These are phyloP conservation scores for Amanita pallidorosea DNA, from an alignment of 768 basidiomycete species.

Conservation along the genomic window DNA sequence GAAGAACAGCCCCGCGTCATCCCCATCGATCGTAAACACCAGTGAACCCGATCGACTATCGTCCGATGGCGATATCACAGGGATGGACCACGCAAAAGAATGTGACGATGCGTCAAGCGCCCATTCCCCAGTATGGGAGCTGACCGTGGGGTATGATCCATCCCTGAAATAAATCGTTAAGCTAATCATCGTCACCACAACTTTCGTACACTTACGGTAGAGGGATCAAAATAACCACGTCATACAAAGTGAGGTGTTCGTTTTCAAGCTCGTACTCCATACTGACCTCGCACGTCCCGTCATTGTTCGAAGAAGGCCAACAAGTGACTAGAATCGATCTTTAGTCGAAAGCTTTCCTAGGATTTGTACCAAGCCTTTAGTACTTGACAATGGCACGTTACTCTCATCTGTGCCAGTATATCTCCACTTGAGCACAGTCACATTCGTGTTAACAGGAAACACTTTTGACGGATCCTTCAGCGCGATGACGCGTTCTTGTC, in stretches of 20 bases:
- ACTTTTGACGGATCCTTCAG: conserved; percentile 74
- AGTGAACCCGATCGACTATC: conserved; percentile 70
- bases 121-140: conserved; percentile 72
- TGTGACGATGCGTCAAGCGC: conserved; percentile 70
- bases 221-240: conserved; percentile 85
- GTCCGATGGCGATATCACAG: conserved; percentile 47
- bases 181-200: neutral
- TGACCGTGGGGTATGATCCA: conserved; percentile 79
- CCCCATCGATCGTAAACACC: conserved; percentile 82
- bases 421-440: conserved; percentile 90
- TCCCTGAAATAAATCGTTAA: conserved; percentile 25
- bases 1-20: conserved; percentile 82
- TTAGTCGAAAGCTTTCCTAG: neutral
- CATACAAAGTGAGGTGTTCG: conserved; percentile 65
- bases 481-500: conserved; percentile 53
- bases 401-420: conserved; percentile 87
- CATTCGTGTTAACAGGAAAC: conserved; percentile 81
- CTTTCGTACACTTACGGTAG: conserved; percentile 58
- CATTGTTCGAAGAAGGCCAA: conserved; percentile 90
- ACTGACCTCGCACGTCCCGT: conserved; percentile 89
- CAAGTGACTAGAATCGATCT: conserved; percentile 64
- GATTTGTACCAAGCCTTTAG: conserved; percentile 17
- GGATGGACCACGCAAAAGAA: conserved; percentile 79
- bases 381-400: conserved; percentile 84
- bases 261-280: conserved; percentile 97